Conservation (phyloP, 108 stramenopile genomes). For the Nannochloropsis gaditana region DNA sequence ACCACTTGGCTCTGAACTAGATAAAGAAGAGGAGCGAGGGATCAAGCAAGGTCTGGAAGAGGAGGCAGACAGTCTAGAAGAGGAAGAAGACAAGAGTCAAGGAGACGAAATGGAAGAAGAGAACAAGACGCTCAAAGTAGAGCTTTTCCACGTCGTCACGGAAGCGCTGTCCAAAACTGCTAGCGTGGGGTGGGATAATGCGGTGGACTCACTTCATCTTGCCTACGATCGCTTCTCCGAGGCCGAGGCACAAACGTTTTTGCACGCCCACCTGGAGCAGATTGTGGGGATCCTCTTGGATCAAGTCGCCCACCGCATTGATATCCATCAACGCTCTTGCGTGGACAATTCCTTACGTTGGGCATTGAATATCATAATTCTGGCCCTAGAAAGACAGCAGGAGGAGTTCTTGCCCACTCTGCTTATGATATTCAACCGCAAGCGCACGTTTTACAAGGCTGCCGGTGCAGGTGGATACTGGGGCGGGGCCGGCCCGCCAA, state of each 20-base stretch:
- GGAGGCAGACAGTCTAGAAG: neutral
- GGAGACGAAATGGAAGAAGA: neutral
- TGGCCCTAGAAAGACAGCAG: conserved; percentile 55
- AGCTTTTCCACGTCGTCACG: neutral
- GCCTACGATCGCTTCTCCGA: neutral
- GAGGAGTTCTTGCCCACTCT: neutral
- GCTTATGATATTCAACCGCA: neutral
- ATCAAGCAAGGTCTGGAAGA: neutral
- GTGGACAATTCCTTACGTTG: conserved; percentile 64
- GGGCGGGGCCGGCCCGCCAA: conserved; percentile 24
- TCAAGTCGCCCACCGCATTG: conserved; percentile 69
- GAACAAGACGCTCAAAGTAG: neutral
- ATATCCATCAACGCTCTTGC: conserved; percentile 63
- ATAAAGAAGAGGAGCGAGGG: neutral
- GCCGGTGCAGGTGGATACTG: neutral
- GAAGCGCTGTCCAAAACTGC: neutral
- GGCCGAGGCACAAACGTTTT: neutral
- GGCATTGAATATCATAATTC: conserved; percentile 61
- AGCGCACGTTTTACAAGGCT: conserved; percentile 9
- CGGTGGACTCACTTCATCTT: neutral
- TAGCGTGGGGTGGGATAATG: conserved; percentile 6
- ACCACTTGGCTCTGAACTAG: neutral
- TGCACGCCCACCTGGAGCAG: conserved; percentile 16
- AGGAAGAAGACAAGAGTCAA: neutral
- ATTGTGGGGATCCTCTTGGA: conserved; percentile 73